Percentiles rank a stretch among this genome's conserved stretches.
Conservation (phyloP, 331 rosid species). For the Quercus tomentella region DNA sequence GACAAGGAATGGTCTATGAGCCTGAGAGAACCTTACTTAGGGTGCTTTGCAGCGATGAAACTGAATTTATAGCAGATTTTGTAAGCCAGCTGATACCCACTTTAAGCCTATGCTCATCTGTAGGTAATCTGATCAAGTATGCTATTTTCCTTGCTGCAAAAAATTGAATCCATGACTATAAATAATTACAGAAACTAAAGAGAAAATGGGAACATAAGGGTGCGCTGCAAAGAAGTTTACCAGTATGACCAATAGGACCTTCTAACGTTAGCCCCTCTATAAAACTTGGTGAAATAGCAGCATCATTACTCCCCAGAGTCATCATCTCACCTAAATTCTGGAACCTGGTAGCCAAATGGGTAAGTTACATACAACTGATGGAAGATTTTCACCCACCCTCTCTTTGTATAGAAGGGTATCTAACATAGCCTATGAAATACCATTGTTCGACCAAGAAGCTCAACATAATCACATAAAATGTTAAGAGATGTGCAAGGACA, state of each 20-base stretch:
- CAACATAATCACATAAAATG: background rate
- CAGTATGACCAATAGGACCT: slow-evolving; percentile 86
- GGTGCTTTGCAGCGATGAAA: slow-evolving; percentile 66
- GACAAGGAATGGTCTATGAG: slow-evolving; percentile 28
- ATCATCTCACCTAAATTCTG: slow-evolving; percentile 99
- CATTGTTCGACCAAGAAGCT: background rate
- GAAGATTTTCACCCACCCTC: background rate
- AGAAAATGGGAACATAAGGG: background rate
- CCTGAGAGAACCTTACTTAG: slow-evolving; percentile 54
- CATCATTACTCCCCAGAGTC: slow-evolving; percentile 86
- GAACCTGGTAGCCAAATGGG: slow-evolving; percentile 43
- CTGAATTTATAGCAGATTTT: slow-evolving; percentile 80
- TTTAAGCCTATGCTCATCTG: slow-evolving; percentile 82
- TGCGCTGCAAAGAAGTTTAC: slow-evolving; percentile 25
- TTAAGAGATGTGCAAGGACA: background rate
- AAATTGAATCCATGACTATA: slow-evolving; percentile 1
- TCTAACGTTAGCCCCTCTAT: slow-evolving; percentile 86
- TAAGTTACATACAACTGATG: background rate
- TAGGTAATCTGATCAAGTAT: slow-evolving; percentile 89
- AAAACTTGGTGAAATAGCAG: slow-evolving; percentile 89
- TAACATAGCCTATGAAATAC: background rate
- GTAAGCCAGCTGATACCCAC: slow-evolving; percentile 96
- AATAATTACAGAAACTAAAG: background rate
- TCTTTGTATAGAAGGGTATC: background rate
- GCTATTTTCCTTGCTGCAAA: slow-evolving; percentile 93